Evolutionary conservation across 495 filamentous ascomycete genomes (phyloP).

Genomic region (Aspergillus funiculosus): DNA sequence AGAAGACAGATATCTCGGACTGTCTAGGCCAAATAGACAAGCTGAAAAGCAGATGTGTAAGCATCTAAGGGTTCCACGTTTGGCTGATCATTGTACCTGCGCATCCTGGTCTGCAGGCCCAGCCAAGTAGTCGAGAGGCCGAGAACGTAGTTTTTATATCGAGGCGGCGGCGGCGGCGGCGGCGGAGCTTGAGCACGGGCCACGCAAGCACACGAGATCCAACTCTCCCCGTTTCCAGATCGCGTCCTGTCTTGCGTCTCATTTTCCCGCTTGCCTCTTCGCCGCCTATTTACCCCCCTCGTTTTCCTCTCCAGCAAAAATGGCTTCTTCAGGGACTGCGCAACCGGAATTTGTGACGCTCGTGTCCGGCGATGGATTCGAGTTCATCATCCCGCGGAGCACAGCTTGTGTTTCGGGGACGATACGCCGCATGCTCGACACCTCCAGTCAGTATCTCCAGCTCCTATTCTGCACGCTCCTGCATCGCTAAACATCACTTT

Average conservation of each 20-base stretch:
- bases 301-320: conserved; percentile 12
- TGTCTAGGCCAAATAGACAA: no score
- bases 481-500: not conserved
- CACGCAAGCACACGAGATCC: conserved; percentile 6
- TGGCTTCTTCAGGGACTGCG: conserved; percentile 17
- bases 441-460: conserved; percentile 51
- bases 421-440: conserved; percentile 81
- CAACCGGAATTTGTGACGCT: conserved; percentile 67
- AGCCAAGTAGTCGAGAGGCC: not conserved
- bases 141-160: not conserved
- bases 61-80: no score
- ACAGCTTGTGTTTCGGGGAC: conserved; percentile 68
- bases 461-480: not conserved
- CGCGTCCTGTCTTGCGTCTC: conserved; percentile 4
- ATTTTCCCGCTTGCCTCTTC: conserved; percentile 1
- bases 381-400: conserved; percentile 78
- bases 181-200: conserved; percentile 29
- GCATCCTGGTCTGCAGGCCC: no score
- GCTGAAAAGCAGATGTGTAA: no score
- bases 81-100: no score
- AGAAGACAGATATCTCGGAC: no score
- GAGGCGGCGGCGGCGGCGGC: not conserved
- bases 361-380: conserved; percentile 78
- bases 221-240: not conserved
- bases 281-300: conserved; percentile 4